Evolutionary conservation across 108 stramenopile genomes (phyloP).

Genomic region (Skeletonema marinoi): DNA sequence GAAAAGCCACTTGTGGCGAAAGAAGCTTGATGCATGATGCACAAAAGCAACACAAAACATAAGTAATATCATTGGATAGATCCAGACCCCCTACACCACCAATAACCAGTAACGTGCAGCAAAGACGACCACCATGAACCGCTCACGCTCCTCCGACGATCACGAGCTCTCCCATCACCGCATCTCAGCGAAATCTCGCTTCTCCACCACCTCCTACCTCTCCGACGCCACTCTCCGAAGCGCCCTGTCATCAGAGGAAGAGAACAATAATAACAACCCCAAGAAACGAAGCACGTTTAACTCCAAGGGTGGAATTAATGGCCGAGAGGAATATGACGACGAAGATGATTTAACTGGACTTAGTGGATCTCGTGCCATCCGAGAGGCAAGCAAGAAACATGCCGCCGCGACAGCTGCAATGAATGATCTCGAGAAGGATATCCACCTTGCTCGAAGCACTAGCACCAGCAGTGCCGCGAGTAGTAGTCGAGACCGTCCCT

Average conservation of each 20-base stretch:
- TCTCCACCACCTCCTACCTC: background rate
- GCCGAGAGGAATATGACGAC: slow-evolving; percentile 3
- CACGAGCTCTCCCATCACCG: slow-evolving; percentile 1
- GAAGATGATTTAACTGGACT: slow-evolving; percentile 2
- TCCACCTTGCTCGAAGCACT: slow-evolving; percentile 3
- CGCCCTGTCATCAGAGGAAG: background rate
- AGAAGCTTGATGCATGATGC: background rate
- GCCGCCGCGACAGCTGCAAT: slow-evolving; percentile 5
- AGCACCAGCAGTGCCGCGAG: slow-evolving; percentile 1
- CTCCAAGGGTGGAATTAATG: slow-evolving; percentile 44
- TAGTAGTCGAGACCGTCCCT: slow-evolving; percentile 18
- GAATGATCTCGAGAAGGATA: slow-evolving; percentile 19
- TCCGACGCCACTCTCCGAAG: background rate
- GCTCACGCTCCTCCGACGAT: slow-evolving; percentile 2
- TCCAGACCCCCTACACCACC: no score
- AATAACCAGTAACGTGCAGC: background rate
- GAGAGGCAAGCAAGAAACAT: background rate
- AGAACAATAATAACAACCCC: background rate
- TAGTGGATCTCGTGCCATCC: background rate
- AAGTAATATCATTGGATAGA: no score
- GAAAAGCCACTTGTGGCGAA: background rate
- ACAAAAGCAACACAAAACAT: no score
- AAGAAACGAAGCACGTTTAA: background rate
- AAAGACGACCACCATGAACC: background rate
- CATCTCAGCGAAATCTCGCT: slow-evolving; percentile 1